Evolutionary conservation across 306 rosid species (phyloP), one percentile per base, ranked within the genome.

Genomic region (Oxytropis ochrocephala): DNA sequence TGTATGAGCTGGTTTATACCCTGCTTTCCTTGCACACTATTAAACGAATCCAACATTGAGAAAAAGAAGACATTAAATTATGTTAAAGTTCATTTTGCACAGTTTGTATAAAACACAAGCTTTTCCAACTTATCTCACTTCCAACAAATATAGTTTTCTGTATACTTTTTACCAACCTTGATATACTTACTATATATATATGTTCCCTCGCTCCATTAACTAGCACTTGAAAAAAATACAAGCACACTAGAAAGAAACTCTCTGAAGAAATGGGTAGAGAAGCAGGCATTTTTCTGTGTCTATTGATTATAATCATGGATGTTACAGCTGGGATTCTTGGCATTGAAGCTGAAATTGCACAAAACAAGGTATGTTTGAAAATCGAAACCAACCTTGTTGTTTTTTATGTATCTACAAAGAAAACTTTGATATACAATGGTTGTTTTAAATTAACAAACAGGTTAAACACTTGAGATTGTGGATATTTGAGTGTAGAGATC

Each of bases 401-500:
- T 35, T 35, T 35, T 35, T 38, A 6, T 38, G 1, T 38, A 8
- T 38, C 11, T 38, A 8, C 43, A 38, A 38, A 38, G 43, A 38
- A 9, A 38, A 38, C 11, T 38, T 38, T 38, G 42, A 38, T 38
- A 38, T 38, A 10, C 43, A 38, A 38, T 38, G 8, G 43, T 38
- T 38, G 43, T 8, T 57, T 78, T 57, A 18, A 63, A 24, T 24
- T 24, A 24, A 18, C 32, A 39, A 82, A 44, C 85, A 87, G 99
- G 96, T 80, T 30, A 89, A 91, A 76, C 95, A 95, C 53, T 27
- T 91, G 35, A 86, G 89, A 69, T 60, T 95, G 50, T 95, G 96
- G 95, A 83, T 95, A 72, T 95, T 95, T 43, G 99, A 95, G 87
- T 95, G 99, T 38, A 87, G 87, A 83, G 95, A 91, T 0, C 99